Conservation (phyloP, 768 basidiomycete genomes). For the Amanita pallidorosea region DNA sequence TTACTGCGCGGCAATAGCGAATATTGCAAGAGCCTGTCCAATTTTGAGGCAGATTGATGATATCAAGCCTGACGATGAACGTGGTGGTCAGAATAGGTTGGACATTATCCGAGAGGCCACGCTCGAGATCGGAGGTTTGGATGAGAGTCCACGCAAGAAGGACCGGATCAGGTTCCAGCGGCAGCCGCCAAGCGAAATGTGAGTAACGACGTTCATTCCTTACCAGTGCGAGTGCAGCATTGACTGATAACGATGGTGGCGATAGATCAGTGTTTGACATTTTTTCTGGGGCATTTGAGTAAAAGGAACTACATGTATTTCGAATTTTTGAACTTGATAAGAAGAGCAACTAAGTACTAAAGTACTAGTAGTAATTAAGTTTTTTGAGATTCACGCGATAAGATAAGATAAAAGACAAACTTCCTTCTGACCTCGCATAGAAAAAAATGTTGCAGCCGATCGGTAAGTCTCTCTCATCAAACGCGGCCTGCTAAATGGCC, state of each 20-base stretch:
- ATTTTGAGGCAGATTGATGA: constrained; percentile 30
- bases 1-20: not conserved
- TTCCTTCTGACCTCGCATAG: not conserved
- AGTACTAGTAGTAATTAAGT: too few relatives aligned
- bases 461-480: not conserved
- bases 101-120: constrained; percentile 3
- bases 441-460: not conserved
- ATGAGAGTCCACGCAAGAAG: not conserved
- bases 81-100: constrained; percentile 24
- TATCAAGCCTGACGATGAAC: constrained; percentile 20
- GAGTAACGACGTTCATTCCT: not conserved
- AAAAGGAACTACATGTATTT: too few relatives aligned
- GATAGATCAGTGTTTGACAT: constrained; percentile 5
- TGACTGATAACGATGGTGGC: not conserved
- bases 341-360: too few relatives aligned
- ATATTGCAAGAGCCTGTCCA: not conserved
- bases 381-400: too few relatives aligned
- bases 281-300: constrained; percentile 1
- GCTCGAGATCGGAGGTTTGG: not conserved
- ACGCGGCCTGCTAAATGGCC: too few relatives aligned
- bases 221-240: not conserved
- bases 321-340: too few relatives aligned
- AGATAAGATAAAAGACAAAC: not conserved
- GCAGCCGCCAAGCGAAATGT: not conserved
- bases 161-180: not conserved